Conservation (phyloP, 106 monocot genomes). For the Posidonia australis region DNA sequence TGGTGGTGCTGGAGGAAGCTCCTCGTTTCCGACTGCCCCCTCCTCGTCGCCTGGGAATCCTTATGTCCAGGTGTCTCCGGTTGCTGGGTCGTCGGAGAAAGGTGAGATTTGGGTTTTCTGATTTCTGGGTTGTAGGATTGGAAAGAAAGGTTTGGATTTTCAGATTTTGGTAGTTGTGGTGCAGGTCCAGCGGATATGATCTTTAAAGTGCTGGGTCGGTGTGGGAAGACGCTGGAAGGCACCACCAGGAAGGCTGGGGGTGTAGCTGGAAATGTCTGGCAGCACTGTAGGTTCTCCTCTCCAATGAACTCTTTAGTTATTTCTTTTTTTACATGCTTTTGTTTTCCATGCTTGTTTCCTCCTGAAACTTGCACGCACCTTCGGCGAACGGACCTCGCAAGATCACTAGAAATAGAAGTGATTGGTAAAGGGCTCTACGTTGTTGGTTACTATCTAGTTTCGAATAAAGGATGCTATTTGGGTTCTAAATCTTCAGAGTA, state of each 20-base stretch:
- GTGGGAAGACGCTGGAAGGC: slow-evolving; percentile 54
- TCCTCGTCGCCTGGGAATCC: slow-evolving; percentile 23
- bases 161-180: neutral
- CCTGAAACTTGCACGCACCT: too few species aligned
- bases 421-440: too few species aligned
- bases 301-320: neutral
- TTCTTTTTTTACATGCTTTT: neutral
- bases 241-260: slow-evolving; percentile 41
- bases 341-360: neutral
- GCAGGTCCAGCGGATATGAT: slow-evolving; percentile 40
- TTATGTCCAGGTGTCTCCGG: slow-evolving; percentile 42
- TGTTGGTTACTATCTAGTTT: too few species aligned
- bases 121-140: neutral
- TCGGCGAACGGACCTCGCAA: too few species aligned
- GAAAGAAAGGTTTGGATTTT: neutral
- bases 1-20: neutral
- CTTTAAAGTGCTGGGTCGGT: slow-evolving; percentile 44
- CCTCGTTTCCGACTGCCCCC: neutral
- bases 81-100: slow-evolving; percentile 28
- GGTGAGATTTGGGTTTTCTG: slow-evolving; percentile 15
- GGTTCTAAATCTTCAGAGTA: too few species aligned
- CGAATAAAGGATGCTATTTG: too few species aligned
- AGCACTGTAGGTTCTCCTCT: slow-evolving; percentile 40
- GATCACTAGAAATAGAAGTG: too few species aligned
- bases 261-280: slow-evolving; percentile 58